These are phyloP conservation scores for Didymella glomerata DNA, from an alignment of 2,329 filamentous ascomycete species.

Conservation along the genomic window DNA sequence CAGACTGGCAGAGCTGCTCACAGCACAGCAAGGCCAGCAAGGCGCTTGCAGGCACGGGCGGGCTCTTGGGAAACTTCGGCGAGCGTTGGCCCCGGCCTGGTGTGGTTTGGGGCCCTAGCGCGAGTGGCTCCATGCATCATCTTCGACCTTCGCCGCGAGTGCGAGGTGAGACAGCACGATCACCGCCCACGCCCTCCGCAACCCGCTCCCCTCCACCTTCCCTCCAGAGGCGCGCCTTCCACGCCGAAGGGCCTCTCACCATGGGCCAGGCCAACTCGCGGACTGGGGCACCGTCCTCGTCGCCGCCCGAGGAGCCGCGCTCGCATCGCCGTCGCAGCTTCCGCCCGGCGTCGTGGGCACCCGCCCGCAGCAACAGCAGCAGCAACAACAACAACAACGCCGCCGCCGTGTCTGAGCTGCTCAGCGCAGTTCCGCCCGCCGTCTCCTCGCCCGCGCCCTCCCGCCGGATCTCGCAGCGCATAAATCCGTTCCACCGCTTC, in stretches of 20 bases:
- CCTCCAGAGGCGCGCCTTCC: constrained; percentile 30
- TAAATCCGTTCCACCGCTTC: constrained; percentile 44
- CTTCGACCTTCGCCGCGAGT: constrained; percentile 2
- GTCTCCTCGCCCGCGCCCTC: constrained; percentile 21
- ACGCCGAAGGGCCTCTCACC: constrained; percentile 38
- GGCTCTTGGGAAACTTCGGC: neutral
- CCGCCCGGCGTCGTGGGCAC: constrained; percentile 47
- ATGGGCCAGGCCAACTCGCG: constrained; percentile 53
- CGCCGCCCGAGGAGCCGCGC: constrained; percentile 3
- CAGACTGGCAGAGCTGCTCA: neutral
- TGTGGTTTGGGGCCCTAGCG: constrained; percentile 9
- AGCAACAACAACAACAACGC: neutral
- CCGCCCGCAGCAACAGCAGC: constrained; percentile 17
- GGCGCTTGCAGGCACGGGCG: neutral
- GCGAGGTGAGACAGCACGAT: constrained; percentile 15
- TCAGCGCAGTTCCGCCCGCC: neutral
- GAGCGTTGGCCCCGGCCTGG: constrained; percentile 2
- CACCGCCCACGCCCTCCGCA: constrained; percentile 14
- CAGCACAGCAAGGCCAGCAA: neutral
- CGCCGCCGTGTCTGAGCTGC: neutral
- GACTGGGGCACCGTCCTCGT: constrained; percentile 17
- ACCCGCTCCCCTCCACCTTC: neutral
- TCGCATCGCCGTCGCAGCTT: constrained; percentile 38
- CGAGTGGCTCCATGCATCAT: constrained; percentile 13
- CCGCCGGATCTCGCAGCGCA: constrained; percentile 34